Base-by-base conservation (phyloP, 345 rosid genomes). In the Eucalyptus polybractea region DNA sequence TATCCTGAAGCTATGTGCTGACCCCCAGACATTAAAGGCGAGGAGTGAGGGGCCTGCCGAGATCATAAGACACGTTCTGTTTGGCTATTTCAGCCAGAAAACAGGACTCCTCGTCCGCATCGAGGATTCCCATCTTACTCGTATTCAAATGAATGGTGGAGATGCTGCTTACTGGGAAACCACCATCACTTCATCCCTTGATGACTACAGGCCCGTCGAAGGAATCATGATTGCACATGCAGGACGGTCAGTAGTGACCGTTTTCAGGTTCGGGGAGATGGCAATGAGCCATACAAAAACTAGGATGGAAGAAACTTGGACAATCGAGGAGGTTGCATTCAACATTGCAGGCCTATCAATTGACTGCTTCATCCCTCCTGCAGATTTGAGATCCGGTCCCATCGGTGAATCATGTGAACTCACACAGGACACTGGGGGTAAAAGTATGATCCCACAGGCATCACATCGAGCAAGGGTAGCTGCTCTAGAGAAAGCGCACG, bases 181-280 rank as follows among this genome's bases (percentile, higher is more conserved):
- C 44, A 92, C 95, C 80, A 92, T 92, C 91, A 91, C 89, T 62
- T 93, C 95, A 29, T 91, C 86, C 88, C 93, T 93, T 6, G 91
- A 93, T 21, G 94, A 93, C 89, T 93, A 93, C 88, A 92, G 91
- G 88, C 89, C 92, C 5, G 93, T 93, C 12, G 94, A 93, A 62
- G 95, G 95, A 62, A 92, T 93, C 87, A 92, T 93, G 95, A 92
- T 93, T 50, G 95, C 95, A 21, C 95, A 93, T 86, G 90, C 94
- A 2, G 95, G 95, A 27, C 93, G 90, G 13, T 92, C 95, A 8
- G 91, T 91, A 25, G 95, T 91, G 87, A 92, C 94, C n/a, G 93
- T 93, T 40, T 92, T 92, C 89, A 92, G 92, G 89, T 93, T 93
- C 15, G 95, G 94, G 17, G 94, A 93, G 89, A 89, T 88, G 40